These are phyloP conservation scores for Aureobasidium sp. DNA, from an alignment of 2,329 filamentous ascomycete genomes.

Conservation along the genomic window DNA sequence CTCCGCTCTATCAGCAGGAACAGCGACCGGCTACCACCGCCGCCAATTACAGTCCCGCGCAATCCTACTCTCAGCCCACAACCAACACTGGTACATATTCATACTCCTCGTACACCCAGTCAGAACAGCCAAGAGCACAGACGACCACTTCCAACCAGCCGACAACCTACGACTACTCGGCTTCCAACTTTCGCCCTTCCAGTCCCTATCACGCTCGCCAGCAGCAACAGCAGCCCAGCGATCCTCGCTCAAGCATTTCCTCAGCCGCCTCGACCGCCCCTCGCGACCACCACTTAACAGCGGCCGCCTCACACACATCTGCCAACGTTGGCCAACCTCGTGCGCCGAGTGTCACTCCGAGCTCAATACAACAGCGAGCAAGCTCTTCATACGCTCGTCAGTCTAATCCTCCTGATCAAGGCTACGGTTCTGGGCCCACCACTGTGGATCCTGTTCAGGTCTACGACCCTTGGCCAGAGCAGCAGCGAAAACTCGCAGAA, in stretches of 20 bases:
- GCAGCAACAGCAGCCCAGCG: not conserved
- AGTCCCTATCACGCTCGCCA: slow-evolving; percentile 9
- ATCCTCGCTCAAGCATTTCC: not conserved
- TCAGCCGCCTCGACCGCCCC: not conserved
- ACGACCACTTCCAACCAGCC: slow-evolving; percentile 2
- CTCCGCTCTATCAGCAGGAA: slow-evolving; percentile 1
- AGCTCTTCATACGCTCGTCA: slow-evolving; percentile 15
- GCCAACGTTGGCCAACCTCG: slow-evolving; percentile 12
- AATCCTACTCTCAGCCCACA: slow-evolving; percentile 5
- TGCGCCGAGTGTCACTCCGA: slow-evolving; percentile 14
- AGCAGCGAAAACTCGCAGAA: slow-evolving; percentile 33
- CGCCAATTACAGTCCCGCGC: not conserved
- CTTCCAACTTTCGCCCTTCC: not conserved
- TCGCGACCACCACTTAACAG: not conserved
- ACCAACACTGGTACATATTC: not conserved
- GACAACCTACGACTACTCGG: not conserved
- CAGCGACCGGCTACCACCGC: not conserved
- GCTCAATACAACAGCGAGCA: slow-evolving; percentile 14
- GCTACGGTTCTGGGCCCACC: slow-evolving; percentile 25
- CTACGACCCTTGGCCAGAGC: slow-evolving; percentile 45
- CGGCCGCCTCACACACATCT: not conserved
- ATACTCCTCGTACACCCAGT: slow-evolving; percentile 2
- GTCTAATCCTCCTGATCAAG: slow-evolving; percentile 15
- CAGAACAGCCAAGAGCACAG: slow-evolving; percentile 6
- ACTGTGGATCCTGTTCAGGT: slow-evolving; percentile 47